Conservation (phyloP, 495 filamentous ascomycete species). For the Aspergillus cavernicola region DNA sequence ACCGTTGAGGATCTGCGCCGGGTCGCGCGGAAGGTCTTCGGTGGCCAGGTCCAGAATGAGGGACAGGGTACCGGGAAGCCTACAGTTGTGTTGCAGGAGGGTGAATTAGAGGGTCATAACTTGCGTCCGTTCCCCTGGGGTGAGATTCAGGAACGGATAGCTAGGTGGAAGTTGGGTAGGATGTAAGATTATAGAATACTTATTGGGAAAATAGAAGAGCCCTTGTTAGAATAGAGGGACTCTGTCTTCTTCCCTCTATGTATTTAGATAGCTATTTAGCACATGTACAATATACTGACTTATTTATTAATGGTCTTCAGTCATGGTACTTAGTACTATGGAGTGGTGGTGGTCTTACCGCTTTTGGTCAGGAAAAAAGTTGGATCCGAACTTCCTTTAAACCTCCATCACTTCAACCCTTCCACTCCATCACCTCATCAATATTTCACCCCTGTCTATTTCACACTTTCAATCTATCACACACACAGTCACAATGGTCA, state of each 20-base stretch:
- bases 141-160: conserved; percentile 82
- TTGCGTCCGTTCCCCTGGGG: conserved; percentile 66
- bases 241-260: conserved; percentile 15
- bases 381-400: conserved; percentile 27
- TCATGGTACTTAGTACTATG: too few species aligned
- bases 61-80: conserved; percentile 83
- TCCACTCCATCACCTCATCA: conserved; percentile 14
- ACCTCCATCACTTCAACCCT: conserved; percentile 7
- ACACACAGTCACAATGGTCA: conserved; percentile 72
- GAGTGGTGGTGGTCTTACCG: too few species aligned
- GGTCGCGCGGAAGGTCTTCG: conserved; percentile 77
- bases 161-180: conserved; percentile 77
- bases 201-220: not conserved
- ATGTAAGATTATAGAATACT: conserved; percentile 34
- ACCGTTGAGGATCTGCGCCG: conserved; percentile 77
- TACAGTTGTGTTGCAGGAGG: conserved; percentile 92
- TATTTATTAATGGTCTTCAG: too few species aligned
- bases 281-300: conserved; percentile 13
- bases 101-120: conserved; percentile 41
- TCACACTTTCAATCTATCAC: not conserved
- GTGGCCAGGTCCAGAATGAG: conserved; percentile 69
- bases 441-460: not conserved
- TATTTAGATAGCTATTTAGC: conserved; percentile 19
- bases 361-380: conserved; percentile 48
- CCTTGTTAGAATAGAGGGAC: too few species aligned